Percentiles rank a stretch among this genome's conserved stretches.
Conservation (phyloP, 2,329 filamentous ascomycete species). For the Exophiala mesophila region DNA sequence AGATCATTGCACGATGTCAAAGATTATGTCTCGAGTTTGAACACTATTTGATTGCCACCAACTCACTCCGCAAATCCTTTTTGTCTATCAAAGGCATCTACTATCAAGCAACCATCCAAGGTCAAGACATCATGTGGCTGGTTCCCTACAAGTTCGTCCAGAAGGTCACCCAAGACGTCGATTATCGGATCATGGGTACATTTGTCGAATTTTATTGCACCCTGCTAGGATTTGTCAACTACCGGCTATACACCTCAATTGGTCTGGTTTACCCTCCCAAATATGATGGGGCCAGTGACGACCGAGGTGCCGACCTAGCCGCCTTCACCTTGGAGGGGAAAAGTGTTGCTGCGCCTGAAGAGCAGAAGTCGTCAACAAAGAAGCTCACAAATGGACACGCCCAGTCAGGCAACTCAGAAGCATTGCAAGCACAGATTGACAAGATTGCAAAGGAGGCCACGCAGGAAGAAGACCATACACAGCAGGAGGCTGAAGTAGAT, state of each 20-base stretch:
- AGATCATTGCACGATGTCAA: conserved; percentile 94
- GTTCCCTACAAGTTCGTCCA: conserved; percentile 99
- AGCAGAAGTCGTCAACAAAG: conserved; percentile 49
- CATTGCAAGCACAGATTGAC: conserved; percentile 64
- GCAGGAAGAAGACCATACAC: conserved; percentile 36
- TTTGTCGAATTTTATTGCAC: conserved; percentile 99
- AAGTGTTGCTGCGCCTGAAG: conserved; percentile 46
- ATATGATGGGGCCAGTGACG: conserved; percentile 82
- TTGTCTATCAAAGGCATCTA: conserved; percentile 99
- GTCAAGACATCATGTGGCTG: conserved; percentile 94
- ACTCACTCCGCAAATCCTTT: conserved; percentile 92
- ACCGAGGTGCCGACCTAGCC: conserved; percentile 80
- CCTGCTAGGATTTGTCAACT: conserved; percentile 92
- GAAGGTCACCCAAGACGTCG: conserved; percentile 84
- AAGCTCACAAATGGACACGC: conserved; percentile 49
- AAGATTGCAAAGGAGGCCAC: conserved; percentile 42
- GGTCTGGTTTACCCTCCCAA: conserved; percentile 94
- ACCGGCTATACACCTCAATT: conserved; percentile 82
- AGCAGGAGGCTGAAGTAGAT: conserved; percentile 40
- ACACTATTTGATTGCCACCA: conserved; percentile 90
- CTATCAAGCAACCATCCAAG: conserved; percentile 95
- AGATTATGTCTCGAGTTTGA: conserved; percentile 91
- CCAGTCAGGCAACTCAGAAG: conserved; percentile 56
- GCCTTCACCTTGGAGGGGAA: conserved; percentile 87
- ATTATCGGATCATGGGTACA: conserved; percentile 98